Percentiles rank a stretch among this genome's conserved stretches.
Evolutionary conservation across 805 yeast genomes (phyloP).

Genomic region (Komagataella pseudopastoris): DNA sequence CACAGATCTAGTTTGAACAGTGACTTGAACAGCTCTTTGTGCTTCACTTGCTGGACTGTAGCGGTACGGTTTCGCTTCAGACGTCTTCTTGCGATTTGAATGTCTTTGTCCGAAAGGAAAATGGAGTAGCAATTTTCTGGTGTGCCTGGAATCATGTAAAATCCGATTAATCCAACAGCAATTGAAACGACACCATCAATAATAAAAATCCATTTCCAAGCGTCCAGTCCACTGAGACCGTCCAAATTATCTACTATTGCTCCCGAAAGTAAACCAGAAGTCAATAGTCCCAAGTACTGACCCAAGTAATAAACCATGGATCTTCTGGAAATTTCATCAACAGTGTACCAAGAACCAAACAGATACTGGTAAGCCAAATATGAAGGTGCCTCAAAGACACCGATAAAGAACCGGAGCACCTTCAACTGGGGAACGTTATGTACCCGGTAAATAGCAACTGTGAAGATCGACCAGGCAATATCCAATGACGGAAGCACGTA

Average conservation of each 20-base stretch:
- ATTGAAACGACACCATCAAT: slow-evolving; percentile 35
- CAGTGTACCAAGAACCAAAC: slow-evolving; percentile 42
- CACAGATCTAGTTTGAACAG: slow-evolving; percentile 18
- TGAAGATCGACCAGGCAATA: slow-evolving; percentile 54
- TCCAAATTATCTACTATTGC: slow-evolving; percentile 17
- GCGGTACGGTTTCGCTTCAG: slow-evolving; percentile 17
- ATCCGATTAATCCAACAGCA: slow-evolving; percentile 16
- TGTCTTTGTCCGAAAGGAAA: slow-evolving; percentile 39
- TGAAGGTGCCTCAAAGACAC: slow-evolving; percentile 57
- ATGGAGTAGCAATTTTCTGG: slow-evolving; percentile 40
- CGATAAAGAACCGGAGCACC: slow-evolving; percentile 54
- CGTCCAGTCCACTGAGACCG: slow-evolving; percentile 18
- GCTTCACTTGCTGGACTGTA: neutral
- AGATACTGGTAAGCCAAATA: slow-evolving; percentile 50
- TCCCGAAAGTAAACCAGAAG: slow-evolving; percentile 40
- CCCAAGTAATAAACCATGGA: slow-evolving; percentile 54
- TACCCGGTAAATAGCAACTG: slow-evolving; percentile 40
- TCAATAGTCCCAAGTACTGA: slow-evolving; percentile 44
- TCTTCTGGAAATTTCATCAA: slow-evolving; percentile 45
- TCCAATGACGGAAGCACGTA: slow-evolving; percentile 41
- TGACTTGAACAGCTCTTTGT: slow-evolving; percentile 7
- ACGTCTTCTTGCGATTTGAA: slow-evolving; percentile 31
- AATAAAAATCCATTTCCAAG: slow-evolving; percentile 45
- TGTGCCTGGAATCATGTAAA: slow-evolving; percentile 44
- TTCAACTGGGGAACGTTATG: slow-evolving; percentile 35